Conservation (phyloP, 805 yeast species). For the Saccharomycopsis malanga region DNA sequence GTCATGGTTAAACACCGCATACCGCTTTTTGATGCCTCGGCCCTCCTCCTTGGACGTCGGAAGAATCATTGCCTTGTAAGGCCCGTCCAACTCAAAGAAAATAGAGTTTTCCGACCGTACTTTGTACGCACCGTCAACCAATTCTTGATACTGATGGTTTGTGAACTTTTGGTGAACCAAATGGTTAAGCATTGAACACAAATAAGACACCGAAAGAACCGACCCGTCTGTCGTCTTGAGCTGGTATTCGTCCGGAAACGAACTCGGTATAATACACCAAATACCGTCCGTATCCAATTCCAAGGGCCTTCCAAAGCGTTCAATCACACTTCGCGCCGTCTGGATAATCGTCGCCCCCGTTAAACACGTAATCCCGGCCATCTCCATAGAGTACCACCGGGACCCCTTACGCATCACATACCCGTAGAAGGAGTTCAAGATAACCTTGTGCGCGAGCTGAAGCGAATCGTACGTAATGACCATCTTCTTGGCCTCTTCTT, state of each 20-base stretch:
- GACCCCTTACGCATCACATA: conserved; percentile 99
- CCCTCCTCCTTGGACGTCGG: conserved; percentile 98
- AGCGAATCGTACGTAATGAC: conserved; percentile 88
- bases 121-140: conserved; percentile 58
- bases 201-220: conserved; percentile 72
- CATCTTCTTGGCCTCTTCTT: conserved; percentile 92
- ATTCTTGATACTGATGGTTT: conserved; percentile 87
- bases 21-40: conserved; percentile 89
- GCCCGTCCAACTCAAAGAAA: conserved; percentile 98
- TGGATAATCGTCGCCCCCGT: conserved; percentile 98
- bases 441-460: conserved; percentile 95
- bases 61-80: conserved; percentile 92
- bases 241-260: conserved; percentile 85
- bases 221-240: conserved; percentile 74
- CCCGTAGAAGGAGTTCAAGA: conserved; percentile 93
- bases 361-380: conserved; percentile 98
- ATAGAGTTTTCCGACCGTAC: conserved; percentile 86
- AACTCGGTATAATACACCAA: conserved; percentile 93
- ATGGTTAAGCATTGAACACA: conserved; percentile 93
- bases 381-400: conserved; percentile 98
- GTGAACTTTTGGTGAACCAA: conserved; percentile 87
- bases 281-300: conserved; percentile 99
- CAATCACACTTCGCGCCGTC: conserved; percentile 89
- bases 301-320: conserved; percentile 87
- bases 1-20: conserved; percentile 94